phyloP scores from a whole-genome alignment of 257 asterid species.

The Anisodus acutangulus region DNA sequence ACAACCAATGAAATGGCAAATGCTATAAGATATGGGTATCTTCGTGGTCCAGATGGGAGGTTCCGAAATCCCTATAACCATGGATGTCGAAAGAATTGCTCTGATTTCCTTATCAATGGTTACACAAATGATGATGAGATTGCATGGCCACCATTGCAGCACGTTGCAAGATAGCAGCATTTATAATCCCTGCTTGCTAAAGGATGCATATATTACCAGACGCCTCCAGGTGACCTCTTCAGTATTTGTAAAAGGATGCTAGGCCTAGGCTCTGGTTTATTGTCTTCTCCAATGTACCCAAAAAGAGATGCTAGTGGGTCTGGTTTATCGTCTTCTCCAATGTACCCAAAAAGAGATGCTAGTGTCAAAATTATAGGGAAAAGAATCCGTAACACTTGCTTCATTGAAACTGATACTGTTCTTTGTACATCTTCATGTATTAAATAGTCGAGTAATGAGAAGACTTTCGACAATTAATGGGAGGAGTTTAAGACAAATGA shows the following conservation, averaged over 20 bases:
- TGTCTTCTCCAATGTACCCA: neutral
- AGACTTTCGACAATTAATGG: neutral
- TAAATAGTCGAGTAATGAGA: neutral
- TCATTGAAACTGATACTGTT: neutral
- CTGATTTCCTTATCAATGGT: conserved; percentile 78
- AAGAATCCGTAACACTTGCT: neutral
- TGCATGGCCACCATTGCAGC: conserved; percentile 92
- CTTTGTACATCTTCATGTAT: neutral
- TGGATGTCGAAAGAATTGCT: conserved; percentile 89
- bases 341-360: neutral
- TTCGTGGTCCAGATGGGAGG: conserved; percentile 89
- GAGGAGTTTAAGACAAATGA: neutral
- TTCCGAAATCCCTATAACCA: conserved; percentile 92
- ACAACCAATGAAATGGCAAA: conserved; percentile 93
- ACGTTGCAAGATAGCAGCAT: conserved; percentile 47
- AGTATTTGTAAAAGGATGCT: conserved; percentile 13
- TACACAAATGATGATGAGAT: conserved; percentile 79
- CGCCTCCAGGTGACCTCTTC: conserved; percentile 22
- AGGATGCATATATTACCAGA: conserved; percentile 6
- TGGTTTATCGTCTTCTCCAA: neutral
- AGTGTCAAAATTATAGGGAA: neutral
- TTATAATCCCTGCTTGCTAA: conserved; percentile 2
- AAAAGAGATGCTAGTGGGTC: neutral
- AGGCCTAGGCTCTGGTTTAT: neutral
- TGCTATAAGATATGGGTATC: conserved; percentile 80